Conservation (phyloP, 1,284 basidiomycete genomes). For the Termitomyces sp. region DNA sequence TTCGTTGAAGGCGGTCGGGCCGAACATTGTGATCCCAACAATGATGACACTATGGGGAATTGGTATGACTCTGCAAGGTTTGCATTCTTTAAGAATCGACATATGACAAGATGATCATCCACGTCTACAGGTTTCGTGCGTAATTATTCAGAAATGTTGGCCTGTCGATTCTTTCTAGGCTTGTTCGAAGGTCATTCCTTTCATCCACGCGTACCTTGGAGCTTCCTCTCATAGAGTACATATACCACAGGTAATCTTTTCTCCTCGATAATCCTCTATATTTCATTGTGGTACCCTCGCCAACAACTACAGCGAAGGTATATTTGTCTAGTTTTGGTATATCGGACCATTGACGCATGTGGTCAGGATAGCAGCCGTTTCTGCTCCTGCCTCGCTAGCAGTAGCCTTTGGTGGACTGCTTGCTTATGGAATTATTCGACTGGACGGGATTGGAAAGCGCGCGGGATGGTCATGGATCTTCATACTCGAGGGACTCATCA, state of each 20-base stretch:
- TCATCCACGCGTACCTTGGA: no score
- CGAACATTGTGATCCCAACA: slow-evolving; percentile 50
- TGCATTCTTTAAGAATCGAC: neutral
- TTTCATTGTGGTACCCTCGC: slow-evolving; percentile 55
- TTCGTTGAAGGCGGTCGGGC: slow-evolving; percentile 35
- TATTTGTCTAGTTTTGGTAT: neutral
- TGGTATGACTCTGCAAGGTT: slow-evolving; percentile 50
- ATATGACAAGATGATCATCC: no score
- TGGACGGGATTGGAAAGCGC: slow-evolving; percentile 44
- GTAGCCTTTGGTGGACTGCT: slow-evolving; percentile 61
- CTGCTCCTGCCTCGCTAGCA: slow-evolving; percentile 52
- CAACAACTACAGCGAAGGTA: slow-evolving; percentile 51
- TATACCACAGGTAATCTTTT: slow-evolving; percentile 47
- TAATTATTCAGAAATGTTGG: slow-evolving; percentile 49
- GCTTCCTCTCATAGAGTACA: no score
- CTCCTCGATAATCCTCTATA: slow-evolving; percentile 57
- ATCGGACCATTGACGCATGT: no score
- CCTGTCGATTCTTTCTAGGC: slow-evolving; percentile 62
- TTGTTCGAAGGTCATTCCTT: slow-evolving; percentile 47
- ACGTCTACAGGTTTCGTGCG: slow-evolving; percentile 42
- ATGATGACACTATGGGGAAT: slow-evolving; percentile 57
- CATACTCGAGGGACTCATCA: slow-evolving; percentile 29
- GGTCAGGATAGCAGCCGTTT: slow-evolving; percentile 48
- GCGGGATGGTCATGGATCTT: slow-evolving; percentile 26
- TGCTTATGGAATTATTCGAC: slow-evolving; percentile 50